phyloP scores from a whole-genome alignment of 495 filamentous ascomycete genomes.

The Penicillium canariense region DNA sequence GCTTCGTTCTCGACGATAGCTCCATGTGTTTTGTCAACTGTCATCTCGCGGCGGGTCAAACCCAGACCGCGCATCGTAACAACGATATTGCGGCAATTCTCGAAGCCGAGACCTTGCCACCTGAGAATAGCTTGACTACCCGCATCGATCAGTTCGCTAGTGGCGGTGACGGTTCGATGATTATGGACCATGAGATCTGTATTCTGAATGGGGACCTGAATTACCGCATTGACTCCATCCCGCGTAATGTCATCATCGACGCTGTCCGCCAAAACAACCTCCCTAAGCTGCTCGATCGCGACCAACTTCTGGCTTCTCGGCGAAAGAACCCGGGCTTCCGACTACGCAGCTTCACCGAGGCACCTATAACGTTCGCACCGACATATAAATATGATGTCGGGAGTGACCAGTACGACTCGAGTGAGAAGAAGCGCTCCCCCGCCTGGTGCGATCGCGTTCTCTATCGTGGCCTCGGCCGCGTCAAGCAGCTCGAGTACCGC shows the following conservation, averaged over 20 bases:
- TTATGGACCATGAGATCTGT: slow-evolving; percentile 95
- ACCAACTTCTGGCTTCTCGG: slow-evolving; percentile 83
- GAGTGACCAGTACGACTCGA: slow-evolving; percentile 88
- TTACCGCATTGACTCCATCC: slow-evolving; percentile 97
- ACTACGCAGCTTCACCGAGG: slow-evolving; percentile 81
- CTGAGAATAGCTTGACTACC: slow-evolving; percentile 55
- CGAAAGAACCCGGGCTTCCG: slow-evolving; percentile 86
- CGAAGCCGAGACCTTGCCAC: slow-evolving; percentile 69
- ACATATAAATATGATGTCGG: slow-evolving; percentile 99
- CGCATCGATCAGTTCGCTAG: slow-evolving; percentile 77
- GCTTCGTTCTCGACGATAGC: slow-evolving; percentile 86
- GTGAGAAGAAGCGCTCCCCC: slow-evolving; percentile 91
- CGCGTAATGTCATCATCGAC: slow-evolving; percentile 83
- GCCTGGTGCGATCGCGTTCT: slow-evolving; percentile 96
- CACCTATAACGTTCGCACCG: slow-evolving; percentile 83
- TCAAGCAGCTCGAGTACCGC: slow-evolving; percentile 83
- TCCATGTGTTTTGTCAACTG: slow-evolving; percentile 97
- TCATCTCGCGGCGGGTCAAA: slow-evolving; percentile 92
- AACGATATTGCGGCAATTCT: slow-evolving; percentile 91
- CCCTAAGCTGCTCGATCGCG: slow-evolving; percentile 86
- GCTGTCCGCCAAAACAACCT: slow-evolving; percentile 78
- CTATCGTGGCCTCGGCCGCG: slow-evolving; percentile 76
- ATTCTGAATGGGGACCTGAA: slow-evolving; percentile 95
- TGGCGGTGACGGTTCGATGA: slow-evolving; percentile 93
- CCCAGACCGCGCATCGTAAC: slow-evolving; percentile 83